Percentiles rank a stretch among this genome's conserved stretches.
Conservation (phyloP, 2,329 filamentous ascomycete species). For the Fusarium citri region DNA sequence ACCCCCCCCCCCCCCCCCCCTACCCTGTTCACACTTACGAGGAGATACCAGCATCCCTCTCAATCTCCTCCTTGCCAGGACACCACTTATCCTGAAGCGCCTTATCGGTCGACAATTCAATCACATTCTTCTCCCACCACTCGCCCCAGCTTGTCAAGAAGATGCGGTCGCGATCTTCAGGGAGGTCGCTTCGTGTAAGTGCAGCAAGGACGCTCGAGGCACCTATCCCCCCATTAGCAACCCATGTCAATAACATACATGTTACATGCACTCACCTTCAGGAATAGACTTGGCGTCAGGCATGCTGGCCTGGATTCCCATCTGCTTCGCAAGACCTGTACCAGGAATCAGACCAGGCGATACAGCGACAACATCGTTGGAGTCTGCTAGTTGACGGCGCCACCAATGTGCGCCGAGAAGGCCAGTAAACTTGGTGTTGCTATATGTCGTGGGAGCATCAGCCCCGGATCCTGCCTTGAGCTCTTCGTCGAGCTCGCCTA, state of each 20-base stretch:
- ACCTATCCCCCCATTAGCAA: constrained; percentile 49
- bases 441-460: constrained; percentile 50
- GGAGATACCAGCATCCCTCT: constrained; percentile 54
- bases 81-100: constrained; percentile 64
- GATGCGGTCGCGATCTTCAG: constrained; percentile 62
- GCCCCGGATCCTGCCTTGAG: constrained; percentile 55
- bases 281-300: constrained; percentile 61
- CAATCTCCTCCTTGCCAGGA: constrained; percentile 60
- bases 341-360: constrained; percentile 64
- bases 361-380: constrained; percentile 62
- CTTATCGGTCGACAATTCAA: constrained; percentile 57
- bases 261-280: constrained; percentile 54
- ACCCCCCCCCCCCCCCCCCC: too few relatives aligned
- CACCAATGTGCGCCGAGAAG: constrained; percentile 66
- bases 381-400: constrained; percentile 61
- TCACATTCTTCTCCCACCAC: constrained; percentile 63
- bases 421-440: constrained; percentile 62
- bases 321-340: constrained; percentile 56
- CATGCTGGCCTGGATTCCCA: constrained; percentile 49
- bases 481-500: constrained; percentile 54
- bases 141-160: constrained; percentile 68
- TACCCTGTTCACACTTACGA: neutral
- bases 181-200: constrained; percentile 59
- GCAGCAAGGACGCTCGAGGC: constrained; percentile 59
- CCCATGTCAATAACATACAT: neutral